These are phyloP conservation scores for Syzygium syzygioides DNA, from an alignment of 441 rosid species.

Conservation along the genomic window DNA sequence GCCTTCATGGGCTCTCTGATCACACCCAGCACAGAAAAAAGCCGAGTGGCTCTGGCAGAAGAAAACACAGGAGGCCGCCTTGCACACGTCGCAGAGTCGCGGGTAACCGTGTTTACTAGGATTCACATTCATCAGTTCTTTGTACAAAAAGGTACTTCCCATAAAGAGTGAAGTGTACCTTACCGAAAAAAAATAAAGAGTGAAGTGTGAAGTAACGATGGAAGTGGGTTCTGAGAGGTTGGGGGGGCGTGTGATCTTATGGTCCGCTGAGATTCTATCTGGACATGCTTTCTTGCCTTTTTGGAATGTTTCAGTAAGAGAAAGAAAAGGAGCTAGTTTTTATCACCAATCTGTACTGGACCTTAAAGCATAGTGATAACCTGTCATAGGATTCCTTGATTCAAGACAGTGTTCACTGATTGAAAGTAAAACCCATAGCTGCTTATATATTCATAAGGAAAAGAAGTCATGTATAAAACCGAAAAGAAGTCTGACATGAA, in stretches of 20 bases:
- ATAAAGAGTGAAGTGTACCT: not conserved
- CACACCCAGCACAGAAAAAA: constrained; percentile 19
- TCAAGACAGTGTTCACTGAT: not conserved
- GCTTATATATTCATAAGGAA: not conserved
- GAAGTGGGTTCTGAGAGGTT: not conserved
- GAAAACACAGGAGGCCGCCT: constrained; percentile 15
- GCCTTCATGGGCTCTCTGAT: constrained; percentile 12
- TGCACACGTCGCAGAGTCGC: constrained; percentile 19
- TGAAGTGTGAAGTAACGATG: not conserved
- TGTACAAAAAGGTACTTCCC: not conserved
- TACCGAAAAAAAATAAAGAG: no score
- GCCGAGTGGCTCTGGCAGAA: constrained; percentile 22
- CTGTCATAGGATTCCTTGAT: not conserved
- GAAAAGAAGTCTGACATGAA: not conserved
- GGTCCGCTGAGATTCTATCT: not conserved
- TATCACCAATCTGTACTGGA: not conserved
- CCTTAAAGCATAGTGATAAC: not conserved
- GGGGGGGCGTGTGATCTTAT: constrained; percentile 5
- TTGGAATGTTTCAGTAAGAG: not conserved
- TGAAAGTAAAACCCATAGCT: not conserved
- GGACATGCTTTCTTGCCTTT: not conserved
- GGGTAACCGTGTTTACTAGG: constrained; percentile 5
- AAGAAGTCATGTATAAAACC: not conserved
- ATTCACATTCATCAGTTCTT: constrained; percentile 11
- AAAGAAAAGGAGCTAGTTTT: not conserved